Conservation (phyloP, 176 grass and related monocot species). For the maize (Zea mays) region Zm-B73-REFERENCE-NAM-5.0 NC_050104.1:114920001-114920500, state of each 20-base stretch:
- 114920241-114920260: background rate
- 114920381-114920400: background rate
- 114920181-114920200: background rate
- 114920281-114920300: background rate
- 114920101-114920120: no score
- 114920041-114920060: no score
- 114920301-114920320: background rate
- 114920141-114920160: background rate
- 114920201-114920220: background rate
- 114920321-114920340: background rate
- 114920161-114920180: background rate
- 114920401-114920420: no score
- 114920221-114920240: background rate
- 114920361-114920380: background rate
- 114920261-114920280: background rate
- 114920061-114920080: no score
- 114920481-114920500: conserved; percentile 35
- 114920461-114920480: conserved; percentile 41
- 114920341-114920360: background rate
- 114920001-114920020: no score
- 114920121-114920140: no score
- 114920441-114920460: conserved; percentile 24
- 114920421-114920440: background rate
- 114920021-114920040: no score
- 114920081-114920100: no score